Base-by-base conservation (phyloP, 1,284 basidiomycete genomes). In the Cerrena zonata region DNA sequence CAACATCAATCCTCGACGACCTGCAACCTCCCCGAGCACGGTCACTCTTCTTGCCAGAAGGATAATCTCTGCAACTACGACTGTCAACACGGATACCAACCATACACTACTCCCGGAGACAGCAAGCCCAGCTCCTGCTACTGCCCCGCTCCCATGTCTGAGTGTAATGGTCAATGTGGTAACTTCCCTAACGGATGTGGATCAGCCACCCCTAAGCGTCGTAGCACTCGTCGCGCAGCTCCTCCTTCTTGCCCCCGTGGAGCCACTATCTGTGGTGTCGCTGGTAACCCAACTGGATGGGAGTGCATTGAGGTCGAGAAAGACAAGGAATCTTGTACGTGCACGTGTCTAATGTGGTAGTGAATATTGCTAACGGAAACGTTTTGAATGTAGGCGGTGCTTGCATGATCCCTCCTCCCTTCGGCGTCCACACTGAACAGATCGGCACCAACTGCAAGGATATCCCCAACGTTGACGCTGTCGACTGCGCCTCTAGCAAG, bases 251-350 rank as follows among this genome's bases (percentile, higher is more conserved):
- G 58, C 49, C 39, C 48, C 24, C 39, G 24, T 12, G 53, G 54
- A 27, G 7, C 38, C 45, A 22, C 12, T n/a, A 24, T 61, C 12
- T 68, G 65, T 47, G 62, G 64, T 24, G 46, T 67, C 36, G 25
- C 49, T 19, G 58, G 53, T 26, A 57, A 53, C 15, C 51, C 50
- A 13, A 45, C 51, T 18, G 63, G 58, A 10, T 64, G 54, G 56
- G 67, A 68, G 27, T 69, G 67, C 52, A 55, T 69, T 42, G 63
- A 68, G 48, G 58, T 55, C 15, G 24, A 44, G 18, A 48, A 49
- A 30, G 63, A 67, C 45, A 53, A 61, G 21, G 65, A 66, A 53
- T 64, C 60, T 51, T 69, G 67, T 67, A 43, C 47, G 64, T 63
- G 4, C 22, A 45, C 36, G 38, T 40, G 11, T 47, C 12, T 39